Conservation (phyloP, 1,284 basidiomycete species). For the Naganishia sp. region DNA sequence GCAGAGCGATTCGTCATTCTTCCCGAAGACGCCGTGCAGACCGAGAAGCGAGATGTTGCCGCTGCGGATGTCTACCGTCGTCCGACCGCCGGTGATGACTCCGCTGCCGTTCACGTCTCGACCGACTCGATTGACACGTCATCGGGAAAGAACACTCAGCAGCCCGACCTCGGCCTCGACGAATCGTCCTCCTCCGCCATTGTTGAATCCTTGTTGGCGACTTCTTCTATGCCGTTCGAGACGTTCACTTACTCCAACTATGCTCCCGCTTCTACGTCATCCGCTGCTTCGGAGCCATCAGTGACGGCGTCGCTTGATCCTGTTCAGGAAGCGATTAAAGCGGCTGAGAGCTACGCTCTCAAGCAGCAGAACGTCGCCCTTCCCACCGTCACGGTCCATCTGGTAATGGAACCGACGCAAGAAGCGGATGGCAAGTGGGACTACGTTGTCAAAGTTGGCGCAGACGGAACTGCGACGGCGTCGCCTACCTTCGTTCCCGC, state of each 20-base stretch:
- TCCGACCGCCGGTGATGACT: slow-evolving; percentile 10
- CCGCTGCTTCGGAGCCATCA: slow-evolving; percentile 2
- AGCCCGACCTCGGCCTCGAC: slow-evolving; percentile 35
- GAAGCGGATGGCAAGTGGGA: slow-evolving; percentile 53
- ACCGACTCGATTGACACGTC: slow-evolving; percentile 34
- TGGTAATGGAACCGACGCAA: slow-evolving; percentile 51
- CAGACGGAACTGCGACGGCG: slow-evolving; percentile 52
- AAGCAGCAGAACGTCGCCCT: slow-evolving; percentile 41
- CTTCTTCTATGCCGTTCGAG: slow-evolving; percentile 38
- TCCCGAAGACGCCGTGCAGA: not conserved
- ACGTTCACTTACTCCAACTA: slow-evolving; percentile 48
- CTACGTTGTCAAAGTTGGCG: slow-evolving; percentile 50
- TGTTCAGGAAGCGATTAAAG: slow-evolving; percentile 36
- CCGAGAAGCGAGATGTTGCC: slow-evolving; percentile 21
- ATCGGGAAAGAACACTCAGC: slow-evolving; percentile 42
- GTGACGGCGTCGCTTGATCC: slow-evolving; percentile 11
- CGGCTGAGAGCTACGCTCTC: slow-evolving; percentile 43
- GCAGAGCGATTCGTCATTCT: slow-evolving; percentile 14
- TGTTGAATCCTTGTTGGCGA: slow-evolving; percentile 40
- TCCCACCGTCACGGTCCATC: slow-evolving; percentile 52
- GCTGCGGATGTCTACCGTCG: slow-evolving; percentile 15
- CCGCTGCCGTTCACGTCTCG: slow-evolving; percentile 6
- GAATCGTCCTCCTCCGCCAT: slow-evolving; percentile 33
- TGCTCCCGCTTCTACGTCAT: not conserved
- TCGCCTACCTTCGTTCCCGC: slow-evolving; percentile 43